Base-by-base conservation (phyloP, 331 rosid genomes). In the Malus hybrid region DNA sequence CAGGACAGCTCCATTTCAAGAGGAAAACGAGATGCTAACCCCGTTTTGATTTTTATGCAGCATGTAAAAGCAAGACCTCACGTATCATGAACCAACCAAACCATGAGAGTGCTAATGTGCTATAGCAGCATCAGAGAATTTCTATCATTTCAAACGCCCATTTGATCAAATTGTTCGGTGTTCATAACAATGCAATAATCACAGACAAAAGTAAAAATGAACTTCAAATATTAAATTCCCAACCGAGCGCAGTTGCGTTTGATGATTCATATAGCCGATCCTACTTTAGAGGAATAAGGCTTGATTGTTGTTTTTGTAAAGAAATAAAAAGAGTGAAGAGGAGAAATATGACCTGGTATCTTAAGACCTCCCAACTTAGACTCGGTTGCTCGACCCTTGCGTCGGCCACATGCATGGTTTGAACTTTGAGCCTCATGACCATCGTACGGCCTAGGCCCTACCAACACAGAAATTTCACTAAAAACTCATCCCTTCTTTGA, bases 161-260 rank as follows among this genome's bases (percentile, higher is more conserved):
- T 29, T 55, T 46, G 46, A 33, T 29, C 69, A 15, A 42, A 59
- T 2, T 10, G n/a, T 59, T 15, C 56, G 15, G 56, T 15, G 9
- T 10, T 14, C 22, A 16, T 33, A 59, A 59, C 48, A 34, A 22
- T 56, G 54, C 55, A 22, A 8, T 59, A 61, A 36, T 22, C 52
- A 42, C 10, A 18, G 3, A 66, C 59, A 73, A 79, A 62, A 39
- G 46, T 42, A 42, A 42, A 42, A 42, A 3, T 42, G 5, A 42
- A 39, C 12, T 9, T 9, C 1, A 39, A 42, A 4, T 10, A 42
- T 42, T 42, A 11, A 42, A 42, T 42, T 39, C 13, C 0, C 12
- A 39, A 39, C 46, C 0, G 4, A 39, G 0, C 46, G 46, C 0
- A 39, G 4, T 39, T 0, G 0, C 4, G 0, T 39, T 39, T 4